Percentiles rank a stretch among this genome's conserved stretches.
These are phyloP conservation scores for Adansonia gregorii DNA, from an alignment of 441 rosid genomes.

Conservation along the genomic window DNA sequence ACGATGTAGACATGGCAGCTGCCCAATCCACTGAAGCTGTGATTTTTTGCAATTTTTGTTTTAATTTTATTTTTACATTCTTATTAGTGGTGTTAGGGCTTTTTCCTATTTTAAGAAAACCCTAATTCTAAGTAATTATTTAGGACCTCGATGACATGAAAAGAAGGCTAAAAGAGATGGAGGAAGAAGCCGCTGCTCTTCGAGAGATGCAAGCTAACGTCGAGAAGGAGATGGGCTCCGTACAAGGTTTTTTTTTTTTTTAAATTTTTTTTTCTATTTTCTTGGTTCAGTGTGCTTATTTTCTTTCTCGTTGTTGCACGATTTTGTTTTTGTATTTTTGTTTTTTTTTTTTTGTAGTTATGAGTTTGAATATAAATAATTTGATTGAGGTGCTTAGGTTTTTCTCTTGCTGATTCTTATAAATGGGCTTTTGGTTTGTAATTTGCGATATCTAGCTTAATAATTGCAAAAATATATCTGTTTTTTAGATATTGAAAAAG, in stretches of 20 bases:
- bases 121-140: constrained; percentile 14
- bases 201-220: constrained; percentile 32
- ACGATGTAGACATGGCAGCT: constrained; percentile 26
- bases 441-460: neutral
- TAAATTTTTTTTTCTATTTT: neutral
- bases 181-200: constrained; percentile 30
- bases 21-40: constrained; percentile 24
- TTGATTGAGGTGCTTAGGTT: neutral
- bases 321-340: too few species aligned
- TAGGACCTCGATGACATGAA: constrained; percentile 29
- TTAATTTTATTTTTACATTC: neutral
- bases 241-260: constrained; percentile 4
- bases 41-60: neutral
- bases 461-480: neutral
- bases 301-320: neutral
- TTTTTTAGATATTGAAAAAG: constrained; percentile 12
- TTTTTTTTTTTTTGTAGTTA: neutral
- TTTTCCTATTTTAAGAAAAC: constrained; percentile 5
- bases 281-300: neutral
- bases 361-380: constrained; percentile 1
- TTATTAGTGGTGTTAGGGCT: neutral
- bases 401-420: neutral
- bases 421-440: neutral
- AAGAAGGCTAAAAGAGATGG: constrained; percentile 31
- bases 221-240: constrained; percentile 31